phyloP scores from a whole-genome alignment of 139 green algal species.

The Pleodorina starrii region DNA sequence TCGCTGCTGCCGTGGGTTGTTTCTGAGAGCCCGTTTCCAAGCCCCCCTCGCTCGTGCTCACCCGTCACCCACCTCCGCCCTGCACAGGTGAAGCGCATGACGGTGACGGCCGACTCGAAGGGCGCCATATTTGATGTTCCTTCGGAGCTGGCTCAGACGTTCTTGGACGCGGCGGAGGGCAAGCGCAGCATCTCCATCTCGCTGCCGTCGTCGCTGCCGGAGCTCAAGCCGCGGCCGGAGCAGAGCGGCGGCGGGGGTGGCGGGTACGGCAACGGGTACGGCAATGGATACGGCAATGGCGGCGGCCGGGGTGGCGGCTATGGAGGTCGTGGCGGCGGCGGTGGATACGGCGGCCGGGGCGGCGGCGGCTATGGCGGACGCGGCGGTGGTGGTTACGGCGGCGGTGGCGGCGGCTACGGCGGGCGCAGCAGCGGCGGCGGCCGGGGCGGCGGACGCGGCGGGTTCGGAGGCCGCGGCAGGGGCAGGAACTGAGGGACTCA shows the following conservation, averaged over 20 bases:
- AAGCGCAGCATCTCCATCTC: constrained; percentile 48
- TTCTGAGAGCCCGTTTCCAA: too few species aligned
- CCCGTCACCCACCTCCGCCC: too few species aligned
- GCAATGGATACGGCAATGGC: neutral
- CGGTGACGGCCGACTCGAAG: constrained; percentile 82
- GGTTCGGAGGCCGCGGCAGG: constrained; percentile 22
- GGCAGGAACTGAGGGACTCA: neutral
- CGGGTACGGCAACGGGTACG: constrained; percentile 26
- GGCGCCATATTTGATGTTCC: constrained; percentile 96
- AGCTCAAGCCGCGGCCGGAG: constrained; percentile 69
- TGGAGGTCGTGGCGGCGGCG: neutral
- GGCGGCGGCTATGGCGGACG: neutral
- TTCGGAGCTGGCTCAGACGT: constrained; percentile 61
- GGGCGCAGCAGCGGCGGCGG: neutral
- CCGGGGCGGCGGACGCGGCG: neutral
- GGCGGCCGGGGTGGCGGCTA: neutral
- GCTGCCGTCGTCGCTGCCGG: constrained; percentile 69
- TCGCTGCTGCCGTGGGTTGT: too few species aligned
- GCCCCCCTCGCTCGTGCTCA: too few species aligned
- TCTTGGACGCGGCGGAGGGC: constrained; percentile 63
- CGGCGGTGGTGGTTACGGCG: too few species aligned
- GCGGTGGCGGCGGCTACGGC: constrained; percentile 12
- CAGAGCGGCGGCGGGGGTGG: constrained; percentile 20
- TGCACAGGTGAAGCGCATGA: constrained; percentile 84
- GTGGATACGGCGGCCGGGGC: neutral